Evolutionary conservation across 768 basidiomycete species (phyloP).

Genomic region (Podaxis sp.): DNA sequence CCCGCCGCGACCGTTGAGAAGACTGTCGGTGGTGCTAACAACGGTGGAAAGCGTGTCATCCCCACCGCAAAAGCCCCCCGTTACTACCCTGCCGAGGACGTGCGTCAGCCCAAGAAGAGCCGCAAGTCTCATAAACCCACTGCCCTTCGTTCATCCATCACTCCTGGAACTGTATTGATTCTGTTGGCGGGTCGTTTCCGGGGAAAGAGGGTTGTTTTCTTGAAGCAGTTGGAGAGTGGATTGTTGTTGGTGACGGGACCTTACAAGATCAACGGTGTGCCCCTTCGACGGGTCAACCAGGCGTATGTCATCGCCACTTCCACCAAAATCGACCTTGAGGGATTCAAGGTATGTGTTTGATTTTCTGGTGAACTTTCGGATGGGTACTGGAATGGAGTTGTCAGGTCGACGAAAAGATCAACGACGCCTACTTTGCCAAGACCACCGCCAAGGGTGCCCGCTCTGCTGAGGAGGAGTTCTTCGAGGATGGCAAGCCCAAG

Average conservation of each 20-base stretch:
- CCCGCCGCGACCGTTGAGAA: slow-evolving; percentile 71
- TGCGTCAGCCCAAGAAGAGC: slow-evolving; percentile 86
- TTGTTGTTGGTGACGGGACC: slow-evolving; percentile 95
- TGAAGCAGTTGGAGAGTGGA: slow-evolving; percentile 93
- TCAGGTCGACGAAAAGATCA: slow-evolving; percentile 86
- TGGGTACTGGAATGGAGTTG: background rate
- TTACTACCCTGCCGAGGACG: slow-evolving; percentile 95
- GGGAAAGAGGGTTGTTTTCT: slow-evolving; percentile 96
- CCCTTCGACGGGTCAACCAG: slow-evolving; percentile 96
- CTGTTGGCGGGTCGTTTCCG: slow-evolving; percentile 96
- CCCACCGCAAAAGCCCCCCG: slow-evolving; percentile 83
- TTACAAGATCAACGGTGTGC: slow-evolving; percentile 98
- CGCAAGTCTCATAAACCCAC: slow-evolving; percentile 83
- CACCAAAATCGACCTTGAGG: slow-evolving; percentile 82
- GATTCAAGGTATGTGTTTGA: slow-evolving; percentile 58
- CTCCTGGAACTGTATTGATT: slow-evolving; percentile 93
- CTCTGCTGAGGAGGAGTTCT: slow-evolving; percentile 97
- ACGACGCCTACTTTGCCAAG: slow-evolving; percentile 94
- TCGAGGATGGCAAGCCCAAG: slow-evolving; percentile 90
- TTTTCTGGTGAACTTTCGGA: slow-evolving; percentile 1
- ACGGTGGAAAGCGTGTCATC: slow-evolving; percentile 84
- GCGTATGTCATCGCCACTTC: slow-evolving; percentile 99
- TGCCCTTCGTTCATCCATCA: slow-evolving; percentile 82
- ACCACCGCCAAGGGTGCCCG: slow-evolving; percentile 59
- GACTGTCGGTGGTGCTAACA: slow-evolving; percentile 84